These are phyloP conservation scores for Barbatosphaeria neglecta DNA, from an alignment of 495 filamentous ascomycete genomes.

Conservation along the genomic window DNA sequence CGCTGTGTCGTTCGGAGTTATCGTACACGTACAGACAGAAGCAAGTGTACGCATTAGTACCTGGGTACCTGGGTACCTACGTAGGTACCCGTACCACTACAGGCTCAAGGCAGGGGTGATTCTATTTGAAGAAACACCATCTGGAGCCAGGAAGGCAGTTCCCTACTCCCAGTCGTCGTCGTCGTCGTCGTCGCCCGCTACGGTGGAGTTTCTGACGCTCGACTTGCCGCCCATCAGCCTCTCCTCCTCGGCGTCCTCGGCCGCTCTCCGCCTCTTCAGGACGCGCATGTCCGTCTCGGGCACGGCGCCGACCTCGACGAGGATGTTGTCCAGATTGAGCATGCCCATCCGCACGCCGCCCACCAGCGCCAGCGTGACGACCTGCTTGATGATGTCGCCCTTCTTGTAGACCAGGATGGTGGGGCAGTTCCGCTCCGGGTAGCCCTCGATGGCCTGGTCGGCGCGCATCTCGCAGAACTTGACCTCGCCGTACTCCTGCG, in stretches of 20 bases:
- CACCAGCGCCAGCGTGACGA: conserved; percentile 74
- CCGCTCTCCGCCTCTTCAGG: conserved; percentile 47
- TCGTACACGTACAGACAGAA: too few species aligned
- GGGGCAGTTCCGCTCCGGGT: conserved; percentile 87
- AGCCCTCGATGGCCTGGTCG: conserved; percentile 90
- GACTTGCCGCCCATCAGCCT: conserved; percentile 23
- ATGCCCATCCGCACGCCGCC: conserved; percentile 57
- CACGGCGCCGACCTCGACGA: conserved; percentile 74
- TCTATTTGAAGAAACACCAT: too few species aligned
- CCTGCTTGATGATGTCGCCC: conserved; percentile 78
- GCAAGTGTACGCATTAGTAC: too few species aligned
- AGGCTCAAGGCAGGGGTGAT: too few species aligned
- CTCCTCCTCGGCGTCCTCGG: conserved; percentile 46
- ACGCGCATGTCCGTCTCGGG: conserved; percentile 65
- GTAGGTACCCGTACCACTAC: too few species aligned
- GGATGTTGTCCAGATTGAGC: conserved; percentile 53
- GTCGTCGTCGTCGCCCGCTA: conserved; percentile 41
- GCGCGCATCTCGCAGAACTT: conserved; percentile 97
- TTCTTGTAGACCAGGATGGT: conserved; percentile 89
- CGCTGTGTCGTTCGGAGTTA: too few species aligned
- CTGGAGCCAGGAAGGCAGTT: background rate
- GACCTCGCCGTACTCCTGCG: conserved; percentile 74
- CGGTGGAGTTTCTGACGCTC: conserved; percentile 32
- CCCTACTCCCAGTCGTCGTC: conserved; percentile 73
- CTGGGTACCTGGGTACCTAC: background rate